These are phyloP conservation scores for Lyophyllum shimeji DNA, from an alignment of 768 basidiomycete species.

Conservation along the genomic window DNA sequence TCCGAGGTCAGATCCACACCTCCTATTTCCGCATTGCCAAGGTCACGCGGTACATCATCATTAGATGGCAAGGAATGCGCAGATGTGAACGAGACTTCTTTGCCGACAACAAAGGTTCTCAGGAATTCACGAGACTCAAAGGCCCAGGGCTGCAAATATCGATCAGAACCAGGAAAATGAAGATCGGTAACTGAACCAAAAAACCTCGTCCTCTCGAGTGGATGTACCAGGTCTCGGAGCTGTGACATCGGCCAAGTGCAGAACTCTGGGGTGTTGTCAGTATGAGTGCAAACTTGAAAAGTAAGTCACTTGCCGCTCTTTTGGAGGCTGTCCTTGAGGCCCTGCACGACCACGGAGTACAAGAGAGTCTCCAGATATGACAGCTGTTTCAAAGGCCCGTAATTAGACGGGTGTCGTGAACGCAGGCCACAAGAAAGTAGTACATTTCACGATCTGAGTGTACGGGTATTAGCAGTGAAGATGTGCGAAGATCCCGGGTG, in stretches of 20 bases:
- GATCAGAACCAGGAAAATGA: slow-evolving; percentile 1
- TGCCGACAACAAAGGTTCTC: slow-evolving; percentile 82
- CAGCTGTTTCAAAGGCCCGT: slow-evolving; percentile 48
- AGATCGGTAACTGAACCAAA: slow-evolving; percentile 12
- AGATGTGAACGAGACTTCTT: slow-evolving; percentile 83
- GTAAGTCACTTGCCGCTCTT: slow-evolving; percentile 66
- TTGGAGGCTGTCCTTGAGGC: slow-evolving; percentile 83
- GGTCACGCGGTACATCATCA: slow-evolving; percentile 76
- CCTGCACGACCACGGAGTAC: slow-evolving; percentile 76
- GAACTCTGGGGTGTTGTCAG: slow-evolving; percentile 50
- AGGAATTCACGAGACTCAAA: slow-evolving; percentile 94
- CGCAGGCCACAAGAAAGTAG: slow-evolving; percentile 16
- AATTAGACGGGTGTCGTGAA: slow-evolving; percentile 22
- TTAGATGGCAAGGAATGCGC: slow-evolving; percentile 77
- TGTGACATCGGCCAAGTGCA: slow-evolving; percentile 86
- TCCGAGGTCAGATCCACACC: slow-evolving; percentile 74
- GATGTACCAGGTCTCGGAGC: slow-evolving; percentile 85
- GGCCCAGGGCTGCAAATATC: slow-evolving; percentile 74
- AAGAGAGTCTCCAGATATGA: slow-evolving; percentile 88
- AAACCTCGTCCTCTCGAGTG: slow-evolving; percentile 85
- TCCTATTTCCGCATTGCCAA: slow-evolving; percentile 72
- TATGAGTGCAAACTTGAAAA: background rate
- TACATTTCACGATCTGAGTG: slow-evolving; percentile 63
- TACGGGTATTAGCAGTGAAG: background rate
- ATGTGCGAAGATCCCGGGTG: background rate